Base-by-base conservation (phyloP, 2,329 filamentous ascomycete genomes). In the Sporothrix curviconia region DNA sequence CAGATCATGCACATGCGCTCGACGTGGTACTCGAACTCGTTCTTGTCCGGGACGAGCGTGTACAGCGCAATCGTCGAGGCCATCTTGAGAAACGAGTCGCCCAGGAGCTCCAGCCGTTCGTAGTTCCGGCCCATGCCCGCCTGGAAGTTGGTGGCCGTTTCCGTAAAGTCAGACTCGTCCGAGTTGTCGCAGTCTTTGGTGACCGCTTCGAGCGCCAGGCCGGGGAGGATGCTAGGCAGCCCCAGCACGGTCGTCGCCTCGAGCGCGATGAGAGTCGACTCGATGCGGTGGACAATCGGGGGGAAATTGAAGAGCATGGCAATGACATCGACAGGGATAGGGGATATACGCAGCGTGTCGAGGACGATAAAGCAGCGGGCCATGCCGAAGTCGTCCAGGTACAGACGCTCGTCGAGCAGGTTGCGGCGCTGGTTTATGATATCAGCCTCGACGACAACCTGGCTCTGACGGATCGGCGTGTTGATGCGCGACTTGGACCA, bases 61-160 rank as follows among this genome's bases (percentile, higher is more conserved):
- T 88, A 97, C 0, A 95, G 77, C 0, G 91, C 85, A 55, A 99
- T 91, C 0, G 92, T 92, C 0, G 92, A 96, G 11, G 89, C 90
- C 85, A 96, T 92, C 72, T 99, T 99, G 59, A 99, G 78, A 66
- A 96, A 96, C 34, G 87, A 89, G 69, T 99, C 94, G 0, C 94
- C 94, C 2, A 97, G 78, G 59, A 96, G 95, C 66, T 99, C 94
- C 0, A 97, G 78, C 12, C 94, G 83, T 70, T 99, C 94, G 66
- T 99, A 99, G 64, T 97, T 97, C 39, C 86, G 86, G 1, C 91
- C 90, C 90, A 96, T 96, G 3, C 91, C 92, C 49, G 81, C 76
- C 64, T 91, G 88, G 47, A 92, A 84, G 63, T 91, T 89, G 54
- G 90, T 72, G 39, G 87, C 82, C 57, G 86, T 78, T 34, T 80